These are phyloP conservation scores for Aspergillus leporis DNA, from an alignment of 495 filamentous ascomycete species.

Conservation along the genomic window DNA sequence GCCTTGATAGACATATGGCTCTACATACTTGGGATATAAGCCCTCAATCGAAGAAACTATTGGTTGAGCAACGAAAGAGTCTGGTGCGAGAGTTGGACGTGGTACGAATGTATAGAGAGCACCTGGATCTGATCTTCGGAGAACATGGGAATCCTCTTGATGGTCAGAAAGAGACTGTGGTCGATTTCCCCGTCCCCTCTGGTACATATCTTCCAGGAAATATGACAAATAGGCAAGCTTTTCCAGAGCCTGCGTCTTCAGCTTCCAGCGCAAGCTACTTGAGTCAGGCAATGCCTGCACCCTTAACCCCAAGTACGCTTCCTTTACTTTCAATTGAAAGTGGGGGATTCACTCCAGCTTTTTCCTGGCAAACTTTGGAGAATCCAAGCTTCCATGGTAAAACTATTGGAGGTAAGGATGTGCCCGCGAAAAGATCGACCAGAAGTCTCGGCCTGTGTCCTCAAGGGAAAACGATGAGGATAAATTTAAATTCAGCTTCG, in stretches of 20 bases:
- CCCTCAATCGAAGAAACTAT: constrained; percentile 27
- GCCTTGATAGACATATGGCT: constrained; percentile 41
- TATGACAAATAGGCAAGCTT: constrained; percentile 3
- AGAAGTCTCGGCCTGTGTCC: neutral
- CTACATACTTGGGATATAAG: constrained; percentile 39
- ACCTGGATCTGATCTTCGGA: constrained; percentile 26
- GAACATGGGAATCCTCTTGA: constrained; percentile 7
- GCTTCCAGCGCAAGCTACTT: neutral
- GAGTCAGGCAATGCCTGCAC: neutral
- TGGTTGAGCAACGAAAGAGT: constrained; percentile 37
- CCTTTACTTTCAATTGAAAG: neutral
- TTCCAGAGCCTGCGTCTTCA: neutral
- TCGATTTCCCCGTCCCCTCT: neutral
- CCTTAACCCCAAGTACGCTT: neutral
- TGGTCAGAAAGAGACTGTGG: neutral
- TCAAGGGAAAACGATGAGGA: neutral
- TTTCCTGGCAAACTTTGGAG: neutral
- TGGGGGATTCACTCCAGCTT: neutral
- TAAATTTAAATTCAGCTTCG: neutral
- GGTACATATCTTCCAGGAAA: constrained; percentile 6
- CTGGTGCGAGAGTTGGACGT: constrained; percentile 41
- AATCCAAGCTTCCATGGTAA: neutral
- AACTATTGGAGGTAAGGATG: neutral
- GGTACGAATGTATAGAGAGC: constrained; percentile 37
- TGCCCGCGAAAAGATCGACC: neutral